phyloP scores from a whole-genome alignment of 2,329 filamentous ascomycete species.

The Lecanicillium sp. region DNA sequence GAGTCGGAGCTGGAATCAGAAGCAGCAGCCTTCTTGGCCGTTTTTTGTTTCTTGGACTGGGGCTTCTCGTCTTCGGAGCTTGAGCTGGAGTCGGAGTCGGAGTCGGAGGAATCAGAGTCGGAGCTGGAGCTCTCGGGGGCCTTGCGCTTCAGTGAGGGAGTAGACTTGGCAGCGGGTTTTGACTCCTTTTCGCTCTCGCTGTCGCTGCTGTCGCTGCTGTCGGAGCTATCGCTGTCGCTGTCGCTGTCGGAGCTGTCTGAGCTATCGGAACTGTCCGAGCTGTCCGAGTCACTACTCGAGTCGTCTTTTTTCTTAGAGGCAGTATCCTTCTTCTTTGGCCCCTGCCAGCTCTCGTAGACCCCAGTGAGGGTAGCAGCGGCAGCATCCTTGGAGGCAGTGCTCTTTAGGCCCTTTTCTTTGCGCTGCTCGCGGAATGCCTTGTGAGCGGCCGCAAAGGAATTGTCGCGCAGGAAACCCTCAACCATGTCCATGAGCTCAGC shows the following conservation, averaged over 20 bases:
- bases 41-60: constrained; percentile 36
- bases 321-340: constrained; percentile 4
- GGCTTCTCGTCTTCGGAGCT: constrained; percentile 33
- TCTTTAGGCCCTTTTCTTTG: constrained; percentile 44
- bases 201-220: constrained; percentile 15
- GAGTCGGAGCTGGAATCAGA: constrained; percentile 3
- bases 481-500: constrained; percentile 58
- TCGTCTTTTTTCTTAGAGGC: constrained; percentile 17
- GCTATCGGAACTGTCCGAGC: constrained; percentile 14
- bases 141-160: constrained; percentile 30
- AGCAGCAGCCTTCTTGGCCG: constrained; percentile 13
- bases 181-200: not conserved
- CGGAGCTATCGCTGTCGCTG: constrained; percentile 16
- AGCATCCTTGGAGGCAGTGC: constrained; percentile 29
- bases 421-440: constrained; percentile 33
- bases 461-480: constrained; percentile 55
- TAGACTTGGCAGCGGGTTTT: constrained; percentile 12
- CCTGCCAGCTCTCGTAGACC: constrained; percentile 43
- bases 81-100: constrained; percentile 12
- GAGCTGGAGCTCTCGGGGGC: constrained; percentile 19
- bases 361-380: constrained; percentile 30
- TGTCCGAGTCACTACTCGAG: constrained; percentile 19
- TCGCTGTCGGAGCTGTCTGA: constrained; percentile 11
- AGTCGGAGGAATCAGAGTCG: not conserved
- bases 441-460: constrained; percentile 55